Conservation (phyloP, 2,329 filamentous ascomycete species). For the Cyphellophora europaea region DNA sequence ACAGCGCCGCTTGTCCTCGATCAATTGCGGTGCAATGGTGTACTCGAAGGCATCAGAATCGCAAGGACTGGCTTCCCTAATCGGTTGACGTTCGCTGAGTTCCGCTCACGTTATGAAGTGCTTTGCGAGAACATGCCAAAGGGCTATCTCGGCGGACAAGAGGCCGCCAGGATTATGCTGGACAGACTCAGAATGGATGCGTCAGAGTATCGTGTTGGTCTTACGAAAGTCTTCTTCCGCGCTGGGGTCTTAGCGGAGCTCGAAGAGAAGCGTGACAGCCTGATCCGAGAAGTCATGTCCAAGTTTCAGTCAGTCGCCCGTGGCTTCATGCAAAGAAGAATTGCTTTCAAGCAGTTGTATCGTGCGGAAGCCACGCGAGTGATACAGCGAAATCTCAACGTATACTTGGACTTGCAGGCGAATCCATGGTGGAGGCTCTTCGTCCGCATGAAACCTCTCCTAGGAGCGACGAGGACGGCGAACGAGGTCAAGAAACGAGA, state of each 20-base stretch:
- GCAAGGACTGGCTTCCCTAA: slow-evolving; percentile 96
- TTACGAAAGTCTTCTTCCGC: slow-evolving; percentile 97
- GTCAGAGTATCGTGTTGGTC: slow-evolving; percentile 79
- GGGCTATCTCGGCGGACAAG: slow-evolving; percentile 84
- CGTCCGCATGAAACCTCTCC: slow-evolving; percentile 85
- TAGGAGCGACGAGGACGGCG: slow-evolving; percentile 84
- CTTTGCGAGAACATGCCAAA: slow-evolving; percentile 81
- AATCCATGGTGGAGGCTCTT: slow-evolving; percentile 98
- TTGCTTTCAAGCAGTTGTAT: slow-evolving; percentile 88
- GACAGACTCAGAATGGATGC: slow-evolving; percentile 80
- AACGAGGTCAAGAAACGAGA: slow-evolving; percentile 92
- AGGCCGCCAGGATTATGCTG: slow-evolving; percentile 74
- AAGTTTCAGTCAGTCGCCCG: slow-evolving; percentile 86
- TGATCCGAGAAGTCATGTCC: slow-evolving; percentile 90
- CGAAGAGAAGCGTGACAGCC: slow-evolving; percentile 85
- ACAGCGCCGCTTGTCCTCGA: slow-evolving; percentile 88
- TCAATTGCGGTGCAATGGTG: slow-evolving; percentile 96
- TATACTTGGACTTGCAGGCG: slow-evolving; percentile 79
- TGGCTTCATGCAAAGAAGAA: slow-evolving; percentile 78
- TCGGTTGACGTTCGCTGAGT: slow-evolving; percentile 81
- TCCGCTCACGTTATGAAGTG: slow-evolving; percentile 91
- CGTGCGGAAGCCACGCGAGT: slow-evolving; percentile 89
- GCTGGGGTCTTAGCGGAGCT: slow-evolving; percentile 92
- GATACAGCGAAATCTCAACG: slow-evolving; percentile 87
- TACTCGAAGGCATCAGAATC: slow-evolving; percentile 96